Base-by-base conservation (phyloP, 495 filamentous ascomycete species). In the Podospora conica region DNA sequence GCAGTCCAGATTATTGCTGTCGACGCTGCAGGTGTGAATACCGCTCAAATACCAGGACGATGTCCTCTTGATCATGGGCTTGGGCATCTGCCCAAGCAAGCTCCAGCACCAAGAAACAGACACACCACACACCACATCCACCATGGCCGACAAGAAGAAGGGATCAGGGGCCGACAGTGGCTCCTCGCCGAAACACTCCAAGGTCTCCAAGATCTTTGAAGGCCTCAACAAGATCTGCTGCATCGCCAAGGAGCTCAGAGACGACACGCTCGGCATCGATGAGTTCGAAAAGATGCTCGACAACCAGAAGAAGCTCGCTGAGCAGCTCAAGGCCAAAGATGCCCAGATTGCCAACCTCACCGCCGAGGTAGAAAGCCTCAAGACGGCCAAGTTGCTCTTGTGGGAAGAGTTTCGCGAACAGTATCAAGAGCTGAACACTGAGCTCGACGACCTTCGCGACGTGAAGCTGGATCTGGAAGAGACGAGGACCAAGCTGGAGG, bases 181-280 rank as follows among this genome's bases (percentile, higher is more conserved):
- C 21, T 54, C 33, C 33, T 28, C 60, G n/a, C 23, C 29, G 9
- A 62, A 62, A 20, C n/a, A 10, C 10, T 18, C 60, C n/a, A 62
- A 62, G 48, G 11, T 33, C 60, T 54, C 60, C 33, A 62, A 54
- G 33, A 54, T 62, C 11, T 55, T 62, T n/a, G 60, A 62, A 9
- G 9, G 21, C 33, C 22, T 62, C 21, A 62, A 24, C 60, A 62
- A 62, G 60, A 48, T 62, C 23, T 62, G 60, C 33, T 33, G 48
- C 23, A 15, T 62, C 15, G 33, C 24, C 40, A 62, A 62, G 23
- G 33, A 62, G 22, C 22, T 62, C 12, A 62, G 20, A 25, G 60
- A 62, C 21, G 60, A 62, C 22, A 15, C 23, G 15, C 33, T 33
- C 12, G 60, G 20, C 15, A 40, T 62, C 18, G 60, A 62, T 3